phyloP scores from a whole-genome alignment of 2,329 filamentous ascomycete genomes.

The Fusarium nygamai region DNA sequence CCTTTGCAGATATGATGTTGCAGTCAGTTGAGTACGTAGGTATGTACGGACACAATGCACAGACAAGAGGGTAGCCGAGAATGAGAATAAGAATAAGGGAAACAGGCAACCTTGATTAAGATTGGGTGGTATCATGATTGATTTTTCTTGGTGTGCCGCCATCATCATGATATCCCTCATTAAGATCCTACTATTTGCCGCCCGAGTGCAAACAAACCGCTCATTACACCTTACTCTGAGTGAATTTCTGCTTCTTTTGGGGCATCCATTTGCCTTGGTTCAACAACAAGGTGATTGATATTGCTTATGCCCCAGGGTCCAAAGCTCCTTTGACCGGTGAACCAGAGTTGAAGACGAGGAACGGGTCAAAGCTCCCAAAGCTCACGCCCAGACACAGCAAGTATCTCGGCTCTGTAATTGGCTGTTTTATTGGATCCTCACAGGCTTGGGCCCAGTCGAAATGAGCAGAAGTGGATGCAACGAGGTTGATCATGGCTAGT shows the following conservation, averaged over 20 bases:
- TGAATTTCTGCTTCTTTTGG: not conserved
- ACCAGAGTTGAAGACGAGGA: not conserved
- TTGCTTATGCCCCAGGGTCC: not conserved
- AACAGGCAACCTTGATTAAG: not conserved
- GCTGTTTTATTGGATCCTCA: slow-evolving; percentile 16
- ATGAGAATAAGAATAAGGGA: slow-evolving; percentile 6
- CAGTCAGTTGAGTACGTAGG: not conserved
- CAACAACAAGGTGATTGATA: not conserved
- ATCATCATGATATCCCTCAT: slow-evolving; percentile 32
- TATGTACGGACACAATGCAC: not conserved
- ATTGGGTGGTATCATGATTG: slow-evolving; percentile 19
- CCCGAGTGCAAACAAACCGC: slow-evolving; percentile 1
- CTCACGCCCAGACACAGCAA: not conserved
- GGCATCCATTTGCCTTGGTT: not conserved
- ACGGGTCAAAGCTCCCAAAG: slow-evolving; percentile 23
- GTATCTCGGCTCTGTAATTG: slow-evolving; percentile 35
- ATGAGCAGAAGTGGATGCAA: slow-evolving; percentile 39
- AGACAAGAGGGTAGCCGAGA: not conserved
- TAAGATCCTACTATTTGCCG: not conserved
- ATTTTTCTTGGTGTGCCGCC: slow-evolving; percentile 9
- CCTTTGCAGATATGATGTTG: slow-evolving; percentile 17
- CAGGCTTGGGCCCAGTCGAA: slow-evolving; percentile 30
- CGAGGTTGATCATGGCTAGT: slow-evolving; percentile 17
- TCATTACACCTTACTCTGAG: not conserved
- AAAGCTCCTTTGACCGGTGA: not conserved